A percentile compares a stretch with the other conserved stretches of the same genome.
These are phyloP conservation scores for Fagopyrum homotropicum DNA, from an alignment of 148 eudicot genomes.

Conservation along the genomic window DNA sequence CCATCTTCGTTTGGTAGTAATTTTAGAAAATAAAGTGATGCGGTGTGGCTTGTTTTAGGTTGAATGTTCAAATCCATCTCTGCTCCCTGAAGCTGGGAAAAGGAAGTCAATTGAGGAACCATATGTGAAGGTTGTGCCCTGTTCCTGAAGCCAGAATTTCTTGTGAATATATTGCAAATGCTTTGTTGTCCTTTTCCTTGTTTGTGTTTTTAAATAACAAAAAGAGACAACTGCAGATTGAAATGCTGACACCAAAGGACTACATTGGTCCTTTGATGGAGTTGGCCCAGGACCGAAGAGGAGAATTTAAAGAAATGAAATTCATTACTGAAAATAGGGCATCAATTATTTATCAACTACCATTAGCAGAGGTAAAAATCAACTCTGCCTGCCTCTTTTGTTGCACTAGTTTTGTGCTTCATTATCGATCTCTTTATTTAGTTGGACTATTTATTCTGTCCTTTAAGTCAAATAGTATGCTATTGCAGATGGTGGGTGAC, in stretches of 20 bases:
- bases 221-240: constrained; percentile 47
- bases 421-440: constrained; percentile 7
- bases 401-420: not conserved
- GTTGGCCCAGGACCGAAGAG: constrained; percentile 94
- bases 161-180: not conserved
- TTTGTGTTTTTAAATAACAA: not conserved
- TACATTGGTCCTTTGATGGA: constrained; percentile 97
- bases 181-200: not conserved
- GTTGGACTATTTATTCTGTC: constrained; percentile 4
- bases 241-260: constrained; percentile 90
- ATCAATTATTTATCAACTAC: constrained; percentile 65
- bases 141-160: not conserved
- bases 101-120: constrained; percentile 95
- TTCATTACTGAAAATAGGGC: constrained; percentile 80
- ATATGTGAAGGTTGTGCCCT: constrained; percentile 60
- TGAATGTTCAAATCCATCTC: constrained; percentile 91
- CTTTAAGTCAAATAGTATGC: not conserved
- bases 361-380: constrained; percentile 77
- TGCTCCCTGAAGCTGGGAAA: constrained; percentile 85
- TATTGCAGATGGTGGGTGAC: constrained; percentile 93
- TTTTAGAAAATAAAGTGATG: not conserved
- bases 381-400: not conserved
- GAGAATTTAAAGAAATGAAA: constrained; percentile 93
- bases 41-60: constrained; percentile 39
- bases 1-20: not conserved